Evolutionary conservation across 257 asterid species (phyloP), one percentile per base, ranked within the genome.

Genomic region (Salvia hispanica): DNA sequence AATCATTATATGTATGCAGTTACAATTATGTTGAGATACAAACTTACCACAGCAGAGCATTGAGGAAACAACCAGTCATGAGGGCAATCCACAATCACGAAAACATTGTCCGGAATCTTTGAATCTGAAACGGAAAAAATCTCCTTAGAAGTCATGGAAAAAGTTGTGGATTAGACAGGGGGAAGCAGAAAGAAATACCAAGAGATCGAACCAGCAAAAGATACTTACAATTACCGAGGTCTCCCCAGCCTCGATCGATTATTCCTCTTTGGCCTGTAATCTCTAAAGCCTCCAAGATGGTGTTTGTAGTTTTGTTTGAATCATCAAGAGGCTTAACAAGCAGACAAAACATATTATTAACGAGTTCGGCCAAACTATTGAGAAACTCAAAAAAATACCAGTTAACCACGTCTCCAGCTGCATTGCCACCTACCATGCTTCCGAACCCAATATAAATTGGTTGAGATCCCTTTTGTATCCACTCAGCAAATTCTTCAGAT

Each of bases 161-260:
- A 5, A 53, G n/a, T n/a, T n/a, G n/a, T n/a, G n/a, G n/a, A n/a
- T n/a, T n/a, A n/a, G n/a, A n/a, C n/a, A n/a, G n/a, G n/a, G n/a
- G n/a, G 44, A 70, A 47, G 74, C 18, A 34, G 73, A 12, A 51
- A 50, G 15, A 66, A 71, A 56, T 54, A 42, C 25, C 13, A 28
- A 12, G 48, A 53, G 52, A 64, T 21, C 2, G 11, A 66, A 71
- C 12, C 33, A 14, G 60, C 2, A 55, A 68, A 37, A 64, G 50
- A 75, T 50, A 87, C 98, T 84, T 85, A 91, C 99, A 56, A 69
- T 83, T 70, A 58, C 99, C 99, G 69, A 94, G 97, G 69, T 89
- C 93, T 46, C 99, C 99, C 99, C 99, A 94, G 65, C 99, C 99
- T 61, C 92, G 89, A 80, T 91, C 97, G 43, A 94, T 88, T 74